Evolutionary conservation across 164 flowering plant genomes (phyloP).

Genomic region (Liriodendron chinense): DNA sequence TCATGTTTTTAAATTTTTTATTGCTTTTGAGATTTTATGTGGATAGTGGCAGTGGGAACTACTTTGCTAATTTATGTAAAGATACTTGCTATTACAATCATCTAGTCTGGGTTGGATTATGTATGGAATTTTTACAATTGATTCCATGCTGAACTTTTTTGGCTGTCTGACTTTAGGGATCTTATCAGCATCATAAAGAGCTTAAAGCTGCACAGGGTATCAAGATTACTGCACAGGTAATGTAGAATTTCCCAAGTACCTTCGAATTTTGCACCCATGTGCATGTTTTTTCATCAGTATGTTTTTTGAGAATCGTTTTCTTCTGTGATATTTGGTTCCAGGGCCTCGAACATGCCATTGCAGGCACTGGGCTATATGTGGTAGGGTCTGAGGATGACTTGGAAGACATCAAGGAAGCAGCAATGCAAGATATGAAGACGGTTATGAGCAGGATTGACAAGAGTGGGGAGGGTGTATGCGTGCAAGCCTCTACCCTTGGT

Average conservation of each 20-base stretch:
- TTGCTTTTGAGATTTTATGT: no score
- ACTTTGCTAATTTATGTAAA: conserved; percentile 6
- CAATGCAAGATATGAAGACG: conserved; percentile 87
- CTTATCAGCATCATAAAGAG: conserved; percentile 81
- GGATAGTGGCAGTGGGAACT: conserved; percentile 22
- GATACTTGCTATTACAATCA: background rate
- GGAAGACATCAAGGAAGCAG: conserved; percentile 65
- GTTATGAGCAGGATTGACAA: conserved; percentile 89
- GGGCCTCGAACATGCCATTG: conserved; percentile 98
- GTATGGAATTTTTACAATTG: background rate
- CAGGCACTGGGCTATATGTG: conserved; percentile 86
- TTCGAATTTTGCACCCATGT: background rate
- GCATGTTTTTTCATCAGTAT: background rate
- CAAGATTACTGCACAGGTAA: conserved; percentile 93
- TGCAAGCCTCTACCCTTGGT: conserved; percentile 96
- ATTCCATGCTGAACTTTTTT: no score
- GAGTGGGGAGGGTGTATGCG: conserved; percentile 95
- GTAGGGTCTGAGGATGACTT: conserved; percentile 84
- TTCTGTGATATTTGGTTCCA: conserved; percentile 18
- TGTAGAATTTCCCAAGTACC: background rate
- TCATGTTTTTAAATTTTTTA: no score
- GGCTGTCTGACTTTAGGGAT: conserved; percentile 47
- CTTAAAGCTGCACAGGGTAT: conserved; percentile 98
- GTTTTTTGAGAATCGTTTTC: background rate
- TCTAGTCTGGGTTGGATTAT: background rate